Conservation (phyloP, 2,329 filamentous ascomycete genomes). For the Talaromyces sp. region DNA sequence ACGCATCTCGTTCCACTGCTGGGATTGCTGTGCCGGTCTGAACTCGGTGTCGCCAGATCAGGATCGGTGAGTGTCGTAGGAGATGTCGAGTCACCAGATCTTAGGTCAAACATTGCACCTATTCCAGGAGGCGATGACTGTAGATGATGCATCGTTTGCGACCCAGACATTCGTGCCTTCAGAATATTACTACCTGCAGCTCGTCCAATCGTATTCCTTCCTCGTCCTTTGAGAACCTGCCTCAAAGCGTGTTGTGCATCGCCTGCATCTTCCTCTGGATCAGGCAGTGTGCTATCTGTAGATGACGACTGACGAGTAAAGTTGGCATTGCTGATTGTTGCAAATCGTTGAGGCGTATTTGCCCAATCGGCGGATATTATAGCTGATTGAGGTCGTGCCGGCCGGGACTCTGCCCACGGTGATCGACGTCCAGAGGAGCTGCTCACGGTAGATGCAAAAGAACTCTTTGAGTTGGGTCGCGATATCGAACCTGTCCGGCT, state of each 20-base stretch:
- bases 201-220: slow-evolving; percentile 27
- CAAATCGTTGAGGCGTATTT: slow-evolving; percentile 35
- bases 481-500: slow-evolving; percentile 36
- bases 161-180: slow-evolving; percentile 25
- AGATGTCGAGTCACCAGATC: slow-evolving; percentile 41
- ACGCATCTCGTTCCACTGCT: slow-evolving; percentile 56
- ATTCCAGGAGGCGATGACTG: slow-evolving; percentile 45
- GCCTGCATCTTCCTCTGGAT: slow-evolving; percentile 30
- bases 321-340: slow-evolving; percentile 31
- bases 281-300: slow-evolving; percentile 25
- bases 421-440: slow-evolving; percentile 41
- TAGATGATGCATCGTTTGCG: slow-evolving; percentile 35
- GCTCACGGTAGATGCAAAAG: slow-evolving; percentile 41
- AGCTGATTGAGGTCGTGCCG: slow-evolving; percentile 25
- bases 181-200: slow-evolving; percentile 26
- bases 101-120: slow-evolving; percentile 35
- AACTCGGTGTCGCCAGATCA: slow-evolving; percentile 51
- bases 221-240: slow-evolving; percentile 41
- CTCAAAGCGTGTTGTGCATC: slow-evolving; percentile 49
- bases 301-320: slow-evolving; percentile 31
- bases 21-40: slow-evolving; percentile 51
- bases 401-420: slow-evolving; percentile 38
- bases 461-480: slow-evolving; percentile 43
- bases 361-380: slow-evolving; percentile 28
- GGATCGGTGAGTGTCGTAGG: slow-evolving; percentile 52